Percentiles rank a stretch among this genome's conserved stretches.
phyloP scores from a whole-genome alignment of 2,329 filamentous ascomycete species.

The Alternaria burnsii region DNA sequence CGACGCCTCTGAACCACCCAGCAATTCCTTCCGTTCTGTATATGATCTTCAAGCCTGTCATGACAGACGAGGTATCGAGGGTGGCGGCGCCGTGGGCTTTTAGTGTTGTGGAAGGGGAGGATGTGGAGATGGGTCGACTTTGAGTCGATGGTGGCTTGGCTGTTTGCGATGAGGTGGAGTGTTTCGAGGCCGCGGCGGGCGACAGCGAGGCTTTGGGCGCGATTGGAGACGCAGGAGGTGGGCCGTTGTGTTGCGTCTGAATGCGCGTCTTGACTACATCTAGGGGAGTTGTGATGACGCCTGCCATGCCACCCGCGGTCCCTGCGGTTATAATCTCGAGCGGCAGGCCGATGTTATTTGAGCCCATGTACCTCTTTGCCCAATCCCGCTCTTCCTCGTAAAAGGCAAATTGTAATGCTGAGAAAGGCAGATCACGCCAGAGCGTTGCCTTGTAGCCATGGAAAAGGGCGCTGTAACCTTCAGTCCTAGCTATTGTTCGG shows the following conservation, averaged over 20 bases:
- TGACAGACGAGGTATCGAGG: slow-evolving; percentile 88
- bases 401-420: slow-evolving; percentile 95
- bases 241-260: slow-evolving; percentile 83
- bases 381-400: slow-evolving; percentile 92
- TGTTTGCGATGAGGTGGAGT: slow-evolving; percentile 34
- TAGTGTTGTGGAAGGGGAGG: slow-evolving; percentile 84
- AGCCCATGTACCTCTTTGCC: slow-evolving; percentile 80
- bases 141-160: slow-evolving; percentile 36
- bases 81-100: slow-evolving; percentile 79
- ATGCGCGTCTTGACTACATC: slow-evolving; percentile 97
- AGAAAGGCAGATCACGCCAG: slow-evolving; percentile 93
- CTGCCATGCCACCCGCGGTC: slow-evolving; percentile 88
- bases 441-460: slow-evolving; percentile 97
- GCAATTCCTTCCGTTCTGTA: slow-evolving; percentile 87
- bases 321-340: slow-evolving; percentile 90
- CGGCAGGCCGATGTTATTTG: slow-evolving; percentile 82
- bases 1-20: slow-evolving; percentile 94
- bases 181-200: slow-evolving; percentile 41
- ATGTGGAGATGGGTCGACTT: slow-evolving; percentile 83
- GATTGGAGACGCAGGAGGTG: slow-evolving; percentile 18
- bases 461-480: slow-evolving; percentile 87
- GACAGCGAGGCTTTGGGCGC: slow-evolving; percentile 27
- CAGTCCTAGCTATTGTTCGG: slow-evolving; percentile 81
- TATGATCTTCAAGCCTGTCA: slow-evolving; percentile 83
- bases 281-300: slow-evolving; percentile 92